These are phyloP conservation scores for Cadophora gregata DNA, from an alignment of 2,329 filamentous ascomycete genomes.

Conservation along the genomic window DNA sequence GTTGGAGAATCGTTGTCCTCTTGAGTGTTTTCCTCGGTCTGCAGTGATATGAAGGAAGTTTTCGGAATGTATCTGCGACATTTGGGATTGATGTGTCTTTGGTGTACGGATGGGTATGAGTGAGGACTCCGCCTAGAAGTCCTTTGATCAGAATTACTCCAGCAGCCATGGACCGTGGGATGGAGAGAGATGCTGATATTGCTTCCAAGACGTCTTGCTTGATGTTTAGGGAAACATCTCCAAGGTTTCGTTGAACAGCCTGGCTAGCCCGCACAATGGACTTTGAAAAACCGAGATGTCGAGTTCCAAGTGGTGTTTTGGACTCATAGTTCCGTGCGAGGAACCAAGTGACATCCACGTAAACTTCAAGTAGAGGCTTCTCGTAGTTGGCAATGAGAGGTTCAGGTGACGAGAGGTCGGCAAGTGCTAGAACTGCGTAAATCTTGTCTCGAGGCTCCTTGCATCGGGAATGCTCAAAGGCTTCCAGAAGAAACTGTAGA, in stretches of 20 bases:
- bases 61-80: neutral
- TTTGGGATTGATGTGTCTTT: neutral
- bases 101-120: neutral
- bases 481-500: neutral
- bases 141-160: neutral
- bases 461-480: slow-evolving; percentile 1
- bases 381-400: neutral
- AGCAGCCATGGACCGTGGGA: neutral
- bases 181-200: neutral
- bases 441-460: slow-evolving; percentile 2
- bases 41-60: neutral
- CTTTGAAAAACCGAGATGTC: neutral
- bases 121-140: neutral
- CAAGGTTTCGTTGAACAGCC: neutral
- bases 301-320: neutral
- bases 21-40: neutral
- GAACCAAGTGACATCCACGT: neutral
- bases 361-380: neutral
- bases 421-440: neutral
- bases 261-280: neutral
- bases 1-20: neutral
- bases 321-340: neutral
- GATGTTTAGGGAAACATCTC: neutral
- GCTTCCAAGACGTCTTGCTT: neutral
- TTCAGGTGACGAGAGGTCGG: neutral